A percentile compares a stretch with the other conserved stretches of the same genome.
These are phyloP conservation scores for Diaporthe batatas DNA, from an alignment of 2,329 filamentous ascomycete genomes.

Conservation along the genomic window DNA sequence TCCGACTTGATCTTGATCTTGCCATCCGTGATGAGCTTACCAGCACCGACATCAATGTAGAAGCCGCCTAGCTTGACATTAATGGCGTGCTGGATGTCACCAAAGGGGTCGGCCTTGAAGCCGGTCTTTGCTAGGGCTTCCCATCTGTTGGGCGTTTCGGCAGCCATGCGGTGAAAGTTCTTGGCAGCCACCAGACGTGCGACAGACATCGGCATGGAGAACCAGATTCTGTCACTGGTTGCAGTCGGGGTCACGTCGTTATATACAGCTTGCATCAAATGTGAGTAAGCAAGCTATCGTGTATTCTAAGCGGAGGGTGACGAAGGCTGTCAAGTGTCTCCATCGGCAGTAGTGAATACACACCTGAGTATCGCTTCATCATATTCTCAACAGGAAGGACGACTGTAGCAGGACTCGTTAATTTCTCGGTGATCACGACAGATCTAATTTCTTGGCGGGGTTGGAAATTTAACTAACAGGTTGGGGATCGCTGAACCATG, in stretches of 20 bases:
- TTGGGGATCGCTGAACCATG: too few species aligned
- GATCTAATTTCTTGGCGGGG: too few species aligned
- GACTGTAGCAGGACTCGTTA: not conserved
- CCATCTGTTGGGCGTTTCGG: not conserved
- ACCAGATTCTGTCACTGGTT: not conserved
- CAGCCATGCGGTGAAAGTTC: not conserved
- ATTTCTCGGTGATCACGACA: not conserved
- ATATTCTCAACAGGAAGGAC: slow-evolving; percentile 6
- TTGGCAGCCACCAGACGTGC: not conserved
- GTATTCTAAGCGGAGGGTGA: not conserved
- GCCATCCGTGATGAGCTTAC: too few species aligned
- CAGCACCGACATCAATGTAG: too few species aligned
- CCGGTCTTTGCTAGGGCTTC: slow-evolving; percentile 1
- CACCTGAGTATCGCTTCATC: not conserved
- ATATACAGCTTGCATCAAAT: not conserved
- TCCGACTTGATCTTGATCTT: too few species aligned
- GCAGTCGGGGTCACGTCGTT: not conserved
- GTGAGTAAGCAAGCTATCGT: not conserved
- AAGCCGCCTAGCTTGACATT: not conserved
- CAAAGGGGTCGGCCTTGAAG: not conserved
- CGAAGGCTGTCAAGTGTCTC: not conserved
- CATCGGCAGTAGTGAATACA: not conserved
- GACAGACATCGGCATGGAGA: not conserved
- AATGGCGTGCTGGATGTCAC: slow-evolving; percentile 2
- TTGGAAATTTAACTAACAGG: too few species aligned